Evolutionary conservation across 2,329 filamentous ascomycete genomes (phyloP), one percentile per base, ranked within the genome.

Genomic region (Epichloe festucae): DNA sequence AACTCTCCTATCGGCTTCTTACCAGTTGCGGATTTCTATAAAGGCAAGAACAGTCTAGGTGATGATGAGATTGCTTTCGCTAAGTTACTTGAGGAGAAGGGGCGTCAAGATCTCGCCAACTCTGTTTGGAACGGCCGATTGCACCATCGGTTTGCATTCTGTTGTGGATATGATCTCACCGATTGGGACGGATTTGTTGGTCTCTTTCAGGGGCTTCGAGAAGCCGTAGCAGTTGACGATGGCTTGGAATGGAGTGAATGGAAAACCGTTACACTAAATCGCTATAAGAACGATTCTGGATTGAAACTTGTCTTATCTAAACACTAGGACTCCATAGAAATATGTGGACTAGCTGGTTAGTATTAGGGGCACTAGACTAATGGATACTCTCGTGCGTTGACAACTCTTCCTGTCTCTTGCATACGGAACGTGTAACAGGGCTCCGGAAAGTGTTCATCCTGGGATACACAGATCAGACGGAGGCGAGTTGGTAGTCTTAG

Each of bases 1-100:
- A 70, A 69, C 58, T 73, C 70, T 14, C 69, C 69, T 0, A 61
- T 70, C 36, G 61, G 63, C 36, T 55, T 73, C 31, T 59, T 72
- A 45, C 66, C 64, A 1, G 67, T 73, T 46, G 63, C 51, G n/a
- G 63, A 69, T 14, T 72, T 73, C 50, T 73, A 72, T 53, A 39
- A 60, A 2, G 67, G 69, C 2, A 51, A 56, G 21, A 68, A 68
- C 47, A 41, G 53, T 23, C 53, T 71, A 1, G 62, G 67, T 2
- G 62, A 67, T n/a, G 65, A 73, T 35, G 69, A 73, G 57, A 44
- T 56, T 15, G 48, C 56, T 49, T 70, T 73, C 56, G 67, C 67
- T n/a, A 54, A 48, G 14, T 35, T 56, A 8, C 55, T 63, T 17
- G 50, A 59, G 56, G 59, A 59, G 19, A 71, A 69, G 53, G 67